A percentile compares a stretch with the other conserved stretches of the same genome.
Conservation (phyloP, 192 early-diverging fungal species). For the Coemansia sp. region DNA sequence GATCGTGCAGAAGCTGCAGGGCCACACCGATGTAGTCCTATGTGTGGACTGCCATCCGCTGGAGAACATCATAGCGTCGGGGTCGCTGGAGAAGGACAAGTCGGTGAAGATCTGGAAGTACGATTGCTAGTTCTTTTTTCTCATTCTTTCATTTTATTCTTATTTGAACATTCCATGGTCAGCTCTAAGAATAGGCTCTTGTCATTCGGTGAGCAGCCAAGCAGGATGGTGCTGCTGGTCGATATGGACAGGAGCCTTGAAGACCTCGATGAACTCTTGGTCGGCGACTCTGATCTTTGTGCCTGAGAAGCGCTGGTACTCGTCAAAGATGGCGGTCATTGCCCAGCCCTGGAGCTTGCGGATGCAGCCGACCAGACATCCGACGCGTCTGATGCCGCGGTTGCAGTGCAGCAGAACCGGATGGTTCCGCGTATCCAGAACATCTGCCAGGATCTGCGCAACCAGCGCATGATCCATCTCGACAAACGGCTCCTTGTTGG, state of each 20-base stretch:
- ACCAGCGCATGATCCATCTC: slow-evolving; percentile 43
- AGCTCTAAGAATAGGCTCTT: too few relatives aligned
- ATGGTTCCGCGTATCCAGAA: slow-evolving; percentile 50
- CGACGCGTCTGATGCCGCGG: slow-evolving; percentile 91
- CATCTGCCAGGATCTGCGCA: slow-evolving; percentile 30
- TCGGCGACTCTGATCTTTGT: slow-evolving; percentile 86
- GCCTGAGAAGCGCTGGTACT: slow-evolving; percentile 92
- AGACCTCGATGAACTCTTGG: slow-evolving; percentile 78
- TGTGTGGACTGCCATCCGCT: slow-evolving; percentile 93
- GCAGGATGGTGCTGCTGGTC: slow-evolving; percentile 24
- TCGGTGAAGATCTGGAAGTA: slow-evolving; percentile 82
- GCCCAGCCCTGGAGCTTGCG: slow-evolving; percentile 95
- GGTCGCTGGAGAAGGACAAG: slow-evolving; percentile 87
- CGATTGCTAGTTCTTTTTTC: slow-evolving; percentile 28
- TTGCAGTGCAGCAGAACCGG: slow-evolving; percentile 90
- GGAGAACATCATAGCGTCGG: slow-evolving; percentile 93
- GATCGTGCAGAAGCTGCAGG: slow-evolving; percentile 91
- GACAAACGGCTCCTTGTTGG: slow-evolving; percentile 75
- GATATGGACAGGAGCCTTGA: slow-evolving; percentile 26
- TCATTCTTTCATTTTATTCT: neutral
- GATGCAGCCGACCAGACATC: slow-evolving; percentile 91
- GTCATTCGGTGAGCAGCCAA: slow-evolving; percentile 21
- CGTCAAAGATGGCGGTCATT: slow-evolving; percentile 95
- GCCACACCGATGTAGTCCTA: slow-evolving; percentile 91
- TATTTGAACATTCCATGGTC: neutral